Conservation (phyloP, 441 rosid species). For the Hura crepitans region DNA sequence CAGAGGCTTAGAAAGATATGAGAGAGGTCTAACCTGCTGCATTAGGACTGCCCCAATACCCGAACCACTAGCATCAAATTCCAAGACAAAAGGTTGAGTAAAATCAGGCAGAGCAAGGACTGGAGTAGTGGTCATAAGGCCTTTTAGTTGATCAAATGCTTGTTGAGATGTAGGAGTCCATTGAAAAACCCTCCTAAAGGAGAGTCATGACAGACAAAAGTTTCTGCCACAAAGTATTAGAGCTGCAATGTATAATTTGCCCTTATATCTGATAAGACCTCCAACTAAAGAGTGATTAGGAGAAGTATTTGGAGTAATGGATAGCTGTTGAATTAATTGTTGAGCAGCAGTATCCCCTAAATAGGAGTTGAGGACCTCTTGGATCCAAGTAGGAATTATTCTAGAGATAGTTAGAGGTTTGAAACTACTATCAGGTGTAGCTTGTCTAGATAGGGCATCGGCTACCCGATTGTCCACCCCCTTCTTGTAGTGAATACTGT, state of each 20-base stretch:
- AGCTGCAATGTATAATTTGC: not conserved
- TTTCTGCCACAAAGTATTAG: not conserved
- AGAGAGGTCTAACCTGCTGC: not conserved
- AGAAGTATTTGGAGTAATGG: not conserved
- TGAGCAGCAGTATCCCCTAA: not conserved
- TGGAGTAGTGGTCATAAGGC: no score
- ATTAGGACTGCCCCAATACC: not conserved
- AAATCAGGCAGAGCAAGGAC: no score
- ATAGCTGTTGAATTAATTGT: no score
- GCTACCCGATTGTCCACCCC: not conserved
- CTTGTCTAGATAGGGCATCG: not conserved
- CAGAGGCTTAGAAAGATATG: not conserved
- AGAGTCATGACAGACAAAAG: not conserved
- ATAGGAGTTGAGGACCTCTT: not conserved
- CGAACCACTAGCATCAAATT: not conserved
- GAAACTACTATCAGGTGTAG: rapidly evolving
- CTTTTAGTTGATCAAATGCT: no score
- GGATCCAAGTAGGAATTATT: not conserved
- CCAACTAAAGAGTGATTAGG: not conserved
- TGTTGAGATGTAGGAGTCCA: no score
- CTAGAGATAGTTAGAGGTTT: not conserved
- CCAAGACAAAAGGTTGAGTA: not conserved
- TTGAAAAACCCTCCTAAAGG: not conserved
- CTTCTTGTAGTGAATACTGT: not conserved
- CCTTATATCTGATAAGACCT: not conserved